phyloP scores from a whole-genome alignment of 1,284 basidiomycete species.

The Cutaneotrichosporon dermatis region DNA sequence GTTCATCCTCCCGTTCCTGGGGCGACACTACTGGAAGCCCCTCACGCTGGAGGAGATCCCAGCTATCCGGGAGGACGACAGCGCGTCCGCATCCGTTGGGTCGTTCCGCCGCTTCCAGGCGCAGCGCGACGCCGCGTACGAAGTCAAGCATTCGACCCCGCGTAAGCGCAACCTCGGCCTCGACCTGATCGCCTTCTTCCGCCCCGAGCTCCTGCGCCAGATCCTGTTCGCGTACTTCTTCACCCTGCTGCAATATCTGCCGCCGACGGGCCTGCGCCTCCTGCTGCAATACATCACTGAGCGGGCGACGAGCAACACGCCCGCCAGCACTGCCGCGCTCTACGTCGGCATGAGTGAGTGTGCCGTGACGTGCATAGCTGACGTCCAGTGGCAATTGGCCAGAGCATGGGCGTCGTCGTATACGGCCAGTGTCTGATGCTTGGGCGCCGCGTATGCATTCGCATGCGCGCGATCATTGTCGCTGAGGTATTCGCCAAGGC shows the following conservation, averaged over 20 bases:
- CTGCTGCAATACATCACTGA: conserved; percentile 52
- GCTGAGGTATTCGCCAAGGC: conserved; percentile 56
- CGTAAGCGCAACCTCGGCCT: conserved; percentile 43
- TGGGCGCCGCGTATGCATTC: conserved; percentile 52
- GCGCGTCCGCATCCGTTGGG: conserved; percentile 49
- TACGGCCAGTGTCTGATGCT: conserved; percentile 52
- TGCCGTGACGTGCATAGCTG: background rate
- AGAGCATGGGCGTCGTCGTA: conserved; percentile 46
- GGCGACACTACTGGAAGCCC: conserved; percentile 49
- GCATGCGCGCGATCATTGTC: conserved; percentile 52
- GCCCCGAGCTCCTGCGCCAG: conserved; percentile 22
- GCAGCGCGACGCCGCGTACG: conserved; percentile 19
- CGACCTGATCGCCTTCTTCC: conserved; percentile 36
- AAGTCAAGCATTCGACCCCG: conserved; percentile 23
- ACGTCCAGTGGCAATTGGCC: conserved; percentile 48
- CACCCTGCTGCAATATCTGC: conserved; percentile 50
- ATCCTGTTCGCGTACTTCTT: conserved; percentile 50
- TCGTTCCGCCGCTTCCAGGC: conserved; percentile 45
- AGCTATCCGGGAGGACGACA: conserved; percentile 53
- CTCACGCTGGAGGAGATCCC: conserved; percentile 51
- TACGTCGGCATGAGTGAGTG: conserved; percentile 48
- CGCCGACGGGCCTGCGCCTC: conserved; percentile 53
- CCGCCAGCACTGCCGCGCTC: conserved; percentile 52
- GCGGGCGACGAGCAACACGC: conserved; percentile 33
- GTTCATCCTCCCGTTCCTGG: conserved; percentile 49